Evolutionary conservation across 495 filamentous ascomycete species (phyloP), one percentile per base, ranked within the genome.

Genomic region (Lepidopterella palustris): DNA sequence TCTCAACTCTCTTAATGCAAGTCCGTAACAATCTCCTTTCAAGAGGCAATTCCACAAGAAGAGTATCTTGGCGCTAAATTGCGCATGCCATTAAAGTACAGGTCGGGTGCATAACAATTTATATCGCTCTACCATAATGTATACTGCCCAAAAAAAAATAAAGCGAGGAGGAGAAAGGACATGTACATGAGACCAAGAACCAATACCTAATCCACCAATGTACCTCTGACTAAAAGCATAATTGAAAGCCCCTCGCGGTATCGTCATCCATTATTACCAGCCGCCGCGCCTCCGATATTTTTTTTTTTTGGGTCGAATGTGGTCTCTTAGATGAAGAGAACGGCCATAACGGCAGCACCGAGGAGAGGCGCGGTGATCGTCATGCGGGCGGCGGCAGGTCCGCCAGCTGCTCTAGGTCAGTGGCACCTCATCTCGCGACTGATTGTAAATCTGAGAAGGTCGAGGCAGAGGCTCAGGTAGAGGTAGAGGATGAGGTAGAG

Each of bases 281-380:
- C 31, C 18, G 23, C 1, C 10, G 5, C 23, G 25, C 11, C 15
- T 29, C 26, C 27, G n/a, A n/a, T n/a, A n/a, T n/a, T n/a, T n/a
- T n/a, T n/a, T n/a, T n/a, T n/a, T n/a, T n/a, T n/a, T n/a, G 15
- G 21, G 25, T 9, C 18, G 15, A 42, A 53, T 61, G 67, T 68
- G 47, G 66, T 49, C 50, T 32, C 57, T 64, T 70, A 71, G 55
- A 71, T 53, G 50, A 71, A 58, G 28, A 71, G 26, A 28, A 66
- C 68, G 39, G 66, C 68, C 45, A 71, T 58, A 53, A 66, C 68
- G 29, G 61, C 66, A 42, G 63, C 68, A 62, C 66, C 68, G 13
- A 58, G 54, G 50, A 71, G 35, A 13, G 68, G 60, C 13, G 55
- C 53, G 39, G 55, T 66, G 20, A 66, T 71, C 45, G 55, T 60